Base-by-base conservation (phyloP, 2,329 filamentous ascomycete species). In the Calonectria multiphialidica region DNA sequence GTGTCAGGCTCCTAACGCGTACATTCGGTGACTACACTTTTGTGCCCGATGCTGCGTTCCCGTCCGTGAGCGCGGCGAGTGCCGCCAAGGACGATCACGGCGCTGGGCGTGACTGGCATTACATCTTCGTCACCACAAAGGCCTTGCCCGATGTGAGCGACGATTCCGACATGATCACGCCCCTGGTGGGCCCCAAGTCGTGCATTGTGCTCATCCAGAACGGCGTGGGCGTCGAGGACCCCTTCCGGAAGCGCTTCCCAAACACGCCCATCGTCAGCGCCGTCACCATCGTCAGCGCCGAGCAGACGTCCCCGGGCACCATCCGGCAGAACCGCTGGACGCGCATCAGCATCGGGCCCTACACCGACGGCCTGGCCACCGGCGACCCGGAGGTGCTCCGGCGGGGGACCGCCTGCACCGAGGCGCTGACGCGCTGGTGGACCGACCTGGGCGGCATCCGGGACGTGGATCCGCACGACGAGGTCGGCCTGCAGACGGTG, bases 251-350 rank as follows among this genome's bases (percentile, higher is more conserved):
- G 64, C 88, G 92, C 6, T 94, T 94, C 77, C 90, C 92, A 0
- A 55, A 79, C 3, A 89, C 88, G 1, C 87, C 89, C 2, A 90
- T 95, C 57, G 83, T 94, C 71, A 93, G 90, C 76, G 93, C 90
- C 28, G 93, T 94, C 35, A 94, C 93, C 2, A 88, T 94, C 72
- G 88, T 93, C 37, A 93, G 90, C 75, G 93, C 91, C 18, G 93
- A 92, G 74, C 93, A 94, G 82, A 89, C 88, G 7, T 83, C 84
- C 3, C 90, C 88, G 28, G 93, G 93, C 6, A 84, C 89, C 0
- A 89, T 95, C 69, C 87, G 89, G 57, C 93, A 95, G 83, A 94
- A 94, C 81, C 88, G 92, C 45, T 95, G 93, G 93, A 95, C 93
- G 53, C 85, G 93, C 47, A 92, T 94, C 72, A 93, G 91, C 78